A percentile compares a stretch with the other conserved stretches of the same genome.
Conservation (phyloP, 495 filamentous ascomycete species). For the Aeminium ludgeri region DNA sequence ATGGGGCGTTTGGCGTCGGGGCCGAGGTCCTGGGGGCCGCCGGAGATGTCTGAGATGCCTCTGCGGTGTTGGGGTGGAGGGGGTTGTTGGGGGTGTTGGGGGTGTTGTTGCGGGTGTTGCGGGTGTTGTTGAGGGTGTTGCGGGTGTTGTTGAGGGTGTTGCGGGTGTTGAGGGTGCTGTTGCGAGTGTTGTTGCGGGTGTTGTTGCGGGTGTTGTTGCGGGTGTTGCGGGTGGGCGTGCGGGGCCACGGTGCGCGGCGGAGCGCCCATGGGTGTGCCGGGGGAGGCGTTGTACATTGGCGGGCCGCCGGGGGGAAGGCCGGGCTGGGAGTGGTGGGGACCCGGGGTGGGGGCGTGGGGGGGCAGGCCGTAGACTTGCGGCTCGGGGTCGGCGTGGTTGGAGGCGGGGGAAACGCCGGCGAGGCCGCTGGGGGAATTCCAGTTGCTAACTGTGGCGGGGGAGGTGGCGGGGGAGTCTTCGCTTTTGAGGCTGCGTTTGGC, state of each 20-base stretch:
- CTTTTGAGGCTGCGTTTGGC: slow-evolving; percentile 54
- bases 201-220: too few species aligned
- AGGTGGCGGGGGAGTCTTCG: slow-evolving; percentile 58
- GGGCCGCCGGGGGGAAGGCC: too few species aligned
- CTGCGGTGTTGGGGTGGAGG: slow-evolving; percentile 33
- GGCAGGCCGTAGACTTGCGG: too few species aligned
- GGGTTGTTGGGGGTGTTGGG: slow-evolving; percentile 14
- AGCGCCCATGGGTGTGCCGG: too few species aligned
- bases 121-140: not conserved
- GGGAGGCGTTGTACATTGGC: slow-evolving; percentile 23
- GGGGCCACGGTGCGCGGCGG: too few species aligned
- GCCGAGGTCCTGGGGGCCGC: slow-evolving; percentile 34
- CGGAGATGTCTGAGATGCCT: slow-evolving; percentile 50
- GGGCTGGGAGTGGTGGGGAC: too few species aligned
- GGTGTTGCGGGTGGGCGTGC: too few species aligned
- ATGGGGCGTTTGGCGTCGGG: slow-evolving; percentile 48
- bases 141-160: slow-evolving; percentile 9
- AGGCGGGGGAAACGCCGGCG: slow-evolving; percentile 24
- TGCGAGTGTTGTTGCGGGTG: too few species aligned
- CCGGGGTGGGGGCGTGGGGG: too few species aligned
- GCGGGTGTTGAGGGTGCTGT: slow-evolving; percentile 3
- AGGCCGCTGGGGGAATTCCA: slow-evolving; percentile 33
- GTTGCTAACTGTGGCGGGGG: slow-evolving; percentile 31
- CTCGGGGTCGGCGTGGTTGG: slow-evolving; percentile 24
- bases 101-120: slow-evolving; percentile 14